These are phyloP conservation scores for Saccharomycopsis schoenii DNA, from an alignment of 805 yeast genomes.

Conservation along the genomic window DNA sequence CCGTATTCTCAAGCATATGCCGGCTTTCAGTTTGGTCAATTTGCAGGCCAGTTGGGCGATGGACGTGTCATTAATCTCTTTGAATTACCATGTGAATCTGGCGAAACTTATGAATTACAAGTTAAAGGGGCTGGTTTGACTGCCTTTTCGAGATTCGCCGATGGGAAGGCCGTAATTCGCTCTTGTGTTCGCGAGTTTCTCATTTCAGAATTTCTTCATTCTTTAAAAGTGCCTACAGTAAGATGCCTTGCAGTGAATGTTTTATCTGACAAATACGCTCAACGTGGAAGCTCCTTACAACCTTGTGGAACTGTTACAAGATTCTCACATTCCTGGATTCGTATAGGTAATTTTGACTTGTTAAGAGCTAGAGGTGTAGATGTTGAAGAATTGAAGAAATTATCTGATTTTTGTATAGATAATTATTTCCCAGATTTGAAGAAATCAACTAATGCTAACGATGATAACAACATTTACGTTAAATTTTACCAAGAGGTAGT, in stretches of 20 bases:
- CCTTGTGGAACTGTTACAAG: constrained; percentile 79
- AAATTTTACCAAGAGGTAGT: constrained; percentile 62
- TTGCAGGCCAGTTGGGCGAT: constrained; percentile 97
- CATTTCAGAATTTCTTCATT: constrained; percentile 70
- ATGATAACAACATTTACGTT: constrained; percentile 36
- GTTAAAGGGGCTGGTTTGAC: constrained; percentile 89
- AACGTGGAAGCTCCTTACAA: constrained; percentile 53
- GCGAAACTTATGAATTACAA: constrained; percentile 52
- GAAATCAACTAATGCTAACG: constrained; percentile 2
- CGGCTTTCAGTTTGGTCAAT: constrained; percentile 92
- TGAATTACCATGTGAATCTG: constrained; percentile 35
- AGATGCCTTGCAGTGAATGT: constrained; percentile 67
- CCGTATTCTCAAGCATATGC: constrained; percentile 93
- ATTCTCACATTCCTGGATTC: constrained; percentile 77
- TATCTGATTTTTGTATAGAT: constrained; percentile 66
- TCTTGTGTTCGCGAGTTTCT: constrained; percentile 84
- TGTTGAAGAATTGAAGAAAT: constrained; percentile 44
- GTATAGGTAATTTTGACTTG: constrained; percentile 83
- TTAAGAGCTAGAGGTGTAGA: constrained; percentile 61
- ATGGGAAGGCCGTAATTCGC: constrained; percentile 86
- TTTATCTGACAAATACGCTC: constrained; percentile 71
- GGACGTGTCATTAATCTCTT: constrained; percentile 84
- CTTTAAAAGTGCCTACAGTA: constrained; percentile 79
- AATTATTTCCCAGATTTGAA: constrained; percentile 32
- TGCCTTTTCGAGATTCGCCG: constrained; percentile 91